Evolutionary conservation across 1,284 basidiomycete genomes (phyloP), one percentile per base, ranked within the genome.

Genomic region (Irpex lacteus): DNA sequence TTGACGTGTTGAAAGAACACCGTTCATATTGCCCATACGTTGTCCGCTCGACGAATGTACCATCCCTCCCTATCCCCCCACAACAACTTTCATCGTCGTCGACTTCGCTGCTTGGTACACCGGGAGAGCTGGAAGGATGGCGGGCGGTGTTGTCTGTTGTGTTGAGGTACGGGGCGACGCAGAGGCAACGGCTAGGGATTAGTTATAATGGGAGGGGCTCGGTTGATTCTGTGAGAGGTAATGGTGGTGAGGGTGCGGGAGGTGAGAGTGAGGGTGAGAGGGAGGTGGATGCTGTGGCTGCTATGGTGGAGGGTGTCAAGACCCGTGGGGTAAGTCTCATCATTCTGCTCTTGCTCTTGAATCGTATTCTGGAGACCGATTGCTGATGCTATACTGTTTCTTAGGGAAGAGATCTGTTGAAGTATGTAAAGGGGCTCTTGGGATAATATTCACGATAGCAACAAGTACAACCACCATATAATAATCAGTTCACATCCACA

Each of bases 11-110:
- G 50, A 89, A 87, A 70, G 92, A 94, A 73, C 91, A 94, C 71
- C 82, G 92, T 21, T 86, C 90, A 2, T 91, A 91, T 69, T 94
- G 92, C 69, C 91, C 91, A 19, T 94, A 91, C 67, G 83, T 91
- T 57, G 87, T 89, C 26, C 83, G 84, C 21, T 90, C 90, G 5
- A 91, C 89, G 1, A 71, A 80, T 2, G 77, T 92, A 8, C 89
- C 89, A 3, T 82, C 85, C 1, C 73, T 88, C 8, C 80, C 86
- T n/a, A 71, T 77, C 8, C 71, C 74, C 3, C 67, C 73, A 5
- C 60, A 34, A 3, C 34, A 34, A 34, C 34, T 34, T 34, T 34
- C 62, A 9, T 77, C 77, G 1, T 69, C 67, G 19, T 71, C 76
- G 18, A 77, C 60, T n/a, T 71, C 75, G 32, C 76, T 77, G 37